Evolutionary conservation across 306 rosid genomes (phyloP).

Genomic region (Quercus engelmannii): DNA sequence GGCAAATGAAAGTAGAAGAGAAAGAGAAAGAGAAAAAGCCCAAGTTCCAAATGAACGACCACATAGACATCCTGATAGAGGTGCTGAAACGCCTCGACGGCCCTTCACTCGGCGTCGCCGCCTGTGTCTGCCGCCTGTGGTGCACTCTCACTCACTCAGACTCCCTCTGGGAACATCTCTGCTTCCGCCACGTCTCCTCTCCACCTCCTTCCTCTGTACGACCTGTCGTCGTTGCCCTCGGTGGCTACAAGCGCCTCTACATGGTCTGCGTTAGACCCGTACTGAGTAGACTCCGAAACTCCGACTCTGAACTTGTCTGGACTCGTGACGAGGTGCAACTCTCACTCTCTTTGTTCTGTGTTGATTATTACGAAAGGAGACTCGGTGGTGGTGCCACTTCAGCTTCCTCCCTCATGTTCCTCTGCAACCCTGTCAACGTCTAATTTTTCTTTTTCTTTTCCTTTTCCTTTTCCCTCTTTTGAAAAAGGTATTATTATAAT

Average conservation of each 20-base stretch:
- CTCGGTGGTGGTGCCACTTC: conserved; percentile 40
- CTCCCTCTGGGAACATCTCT: conserved; percentile 88
- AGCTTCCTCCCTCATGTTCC: conserved; percentile 58
- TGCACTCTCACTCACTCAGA: conserved; percentile 59
- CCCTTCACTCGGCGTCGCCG: conserved; percentile 72
- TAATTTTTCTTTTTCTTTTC: background rate
- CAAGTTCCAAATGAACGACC: conserved; percentile 77
- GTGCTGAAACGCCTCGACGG: conserved; percentile 90
- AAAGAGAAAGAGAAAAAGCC: conserved; percentile 21
- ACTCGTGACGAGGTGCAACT: conserved; percentile 76
- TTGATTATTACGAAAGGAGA: conserved; percentile 57
- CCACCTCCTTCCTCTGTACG: conserved; percentile 53
- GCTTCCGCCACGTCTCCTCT: conserved; percentile 66
- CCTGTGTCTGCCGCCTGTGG: conserved; percentile 94
- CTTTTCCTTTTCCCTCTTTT: too few species aligned
- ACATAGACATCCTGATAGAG: conserved; percentile 79
- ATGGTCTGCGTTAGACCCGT: conserved; percentile 76
- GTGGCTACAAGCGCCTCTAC: conserved; percentile 86
- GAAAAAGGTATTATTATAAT: background rate
- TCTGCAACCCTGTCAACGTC: conserved; percentile 48
- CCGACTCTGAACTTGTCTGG: conserved; percentile 58
- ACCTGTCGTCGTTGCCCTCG: conserved; percentile 68
- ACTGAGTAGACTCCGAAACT: conserved; percentile 73
- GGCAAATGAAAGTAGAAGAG: conserved; percentile 22
- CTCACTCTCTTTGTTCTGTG: conserved; percentile 79